Evolutionary conservation across 257 asterid species (phyloP).

Genomic region (Plantago elongata): DNA sequence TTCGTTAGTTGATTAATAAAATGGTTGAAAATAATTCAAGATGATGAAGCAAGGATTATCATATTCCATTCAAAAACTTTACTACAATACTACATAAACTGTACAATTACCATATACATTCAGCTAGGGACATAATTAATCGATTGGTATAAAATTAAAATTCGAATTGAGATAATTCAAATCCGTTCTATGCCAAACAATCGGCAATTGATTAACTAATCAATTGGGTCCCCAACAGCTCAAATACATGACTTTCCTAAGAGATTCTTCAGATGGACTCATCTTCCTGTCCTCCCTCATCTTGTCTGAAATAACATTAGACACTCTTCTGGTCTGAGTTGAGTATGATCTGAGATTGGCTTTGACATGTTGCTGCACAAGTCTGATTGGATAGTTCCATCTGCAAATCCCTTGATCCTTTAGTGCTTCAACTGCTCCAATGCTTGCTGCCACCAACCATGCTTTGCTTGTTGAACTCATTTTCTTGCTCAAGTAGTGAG

Average conservation of each 20-base stretch:
- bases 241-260: slow-evolving; percentile 33
- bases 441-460: slow-evolving; percentile 37
- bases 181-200: no score
- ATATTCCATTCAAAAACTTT: no score
- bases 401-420: slow-evolving; percentile 35
- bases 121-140: neutral
- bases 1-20: no score
- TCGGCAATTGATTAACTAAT: no score
- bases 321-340: slow-evolving; percentile 12
- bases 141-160: no score
- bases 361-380: slow-evolving; percentile 27
- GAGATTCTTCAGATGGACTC: slow-evolving; percentile 23
- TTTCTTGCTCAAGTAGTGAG: neutral
- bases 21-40: no score
- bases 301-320: neutral
- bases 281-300: slow-evolving; percentile 10
- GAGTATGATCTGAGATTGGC: slow-evolving; percentile 14
- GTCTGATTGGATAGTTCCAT: slow-evolving; percentile 34
- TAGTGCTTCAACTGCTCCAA: slow-evolving; percentile 36
- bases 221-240: slow-evolving; percentile 28
- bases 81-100: no score
- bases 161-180: no score
- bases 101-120: no score
- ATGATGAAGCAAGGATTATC: no score
- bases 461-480: slow-evolving; percentile 35